These are phyloP conservation scores for Saccharomycopsis sp. DNA, from an alignment of 805 yeast genomes.

Conservation along the genomic window DNA sequence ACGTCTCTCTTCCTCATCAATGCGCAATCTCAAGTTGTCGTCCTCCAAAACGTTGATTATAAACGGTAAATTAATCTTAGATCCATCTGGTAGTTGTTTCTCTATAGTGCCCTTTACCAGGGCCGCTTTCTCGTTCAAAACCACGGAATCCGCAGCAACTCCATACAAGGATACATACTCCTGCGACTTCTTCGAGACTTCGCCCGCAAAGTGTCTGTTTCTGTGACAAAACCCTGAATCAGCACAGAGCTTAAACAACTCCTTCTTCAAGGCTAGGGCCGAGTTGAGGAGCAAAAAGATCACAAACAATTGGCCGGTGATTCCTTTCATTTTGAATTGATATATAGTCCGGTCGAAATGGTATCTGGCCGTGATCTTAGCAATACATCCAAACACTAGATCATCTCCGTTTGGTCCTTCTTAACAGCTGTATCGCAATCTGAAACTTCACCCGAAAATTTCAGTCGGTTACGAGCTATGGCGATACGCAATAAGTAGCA, in stretches of 20 bases:
- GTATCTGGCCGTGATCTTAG: too few species aligned
- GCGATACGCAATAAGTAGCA: neutral
- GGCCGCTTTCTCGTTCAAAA: slow-evolving; percentile 27
- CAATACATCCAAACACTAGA: too few species aligned
- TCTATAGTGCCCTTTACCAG: slow-evolving; percentile 39
- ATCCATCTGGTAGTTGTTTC: slow-evolving; percentile 39
- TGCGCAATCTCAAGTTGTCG: slow-evolving; percentile 51
- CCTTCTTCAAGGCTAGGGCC: slow-evolving; percentile 46
- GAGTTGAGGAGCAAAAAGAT: slow-evolving; percentile 1
- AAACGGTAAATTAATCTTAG: slow-evolving; percentile 46
- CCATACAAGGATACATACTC: slow-evolving; percentile 35
- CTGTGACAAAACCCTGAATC: slow-evolving; percentile 81
- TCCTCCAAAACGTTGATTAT: slow-evolving; percentile 48
- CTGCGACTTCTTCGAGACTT: slow-evolving; percentile 24
- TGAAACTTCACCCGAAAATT: neutral
- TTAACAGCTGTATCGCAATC: neutral
- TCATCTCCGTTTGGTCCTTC: too few species aligned
- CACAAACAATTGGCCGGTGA: slow-evolving; percentile 1
- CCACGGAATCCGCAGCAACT: slow-evolving; percentile 33
- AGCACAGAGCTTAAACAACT: slow-evolving; percentile 69
- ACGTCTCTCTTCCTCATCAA: slow-evolving; percentile 55
- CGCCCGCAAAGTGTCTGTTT: slow-evolving; percentile 59
- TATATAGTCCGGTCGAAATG: neutral
- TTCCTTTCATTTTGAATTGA: neutral
- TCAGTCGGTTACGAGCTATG: neutral